Evolutionary conservation across 345 rosid species (phyloP).

Genomic region (Kernera saxatilis): DNA sequence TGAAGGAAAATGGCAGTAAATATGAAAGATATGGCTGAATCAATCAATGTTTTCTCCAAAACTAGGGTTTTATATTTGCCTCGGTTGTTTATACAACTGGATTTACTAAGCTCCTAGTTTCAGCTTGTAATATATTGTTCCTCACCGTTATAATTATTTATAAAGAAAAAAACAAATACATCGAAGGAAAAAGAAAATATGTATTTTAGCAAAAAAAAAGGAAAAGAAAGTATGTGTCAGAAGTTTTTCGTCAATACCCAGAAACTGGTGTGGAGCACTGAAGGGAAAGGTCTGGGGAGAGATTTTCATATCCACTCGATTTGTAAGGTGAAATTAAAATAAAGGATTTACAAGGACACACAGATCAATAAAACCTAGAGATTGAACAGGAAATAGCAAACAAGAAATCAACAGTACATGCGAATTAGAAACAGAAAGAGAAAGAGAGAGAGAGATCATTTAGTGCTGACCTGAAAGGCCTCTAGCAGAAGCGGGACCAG

Average conservation of each 20-base stretch:
- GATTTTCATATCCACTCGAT: background rate
- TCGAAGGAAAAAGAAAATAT: background rate
- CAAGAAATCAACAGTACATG: conserved; percentile 2
- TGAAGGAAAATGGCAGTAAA: background rate
- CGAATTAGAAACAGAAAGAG: background rate
- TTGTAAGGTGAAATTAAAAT: conserved; percentile 15
- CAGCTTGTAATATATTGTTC: background rate
- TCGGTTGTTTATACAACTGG: background rate
- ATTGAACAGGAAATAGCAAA: background rate
- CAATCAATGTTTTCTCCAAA: background rate
- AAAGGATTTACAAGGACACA: conserved; percentile 16
- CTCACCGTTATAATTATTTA: background rate
- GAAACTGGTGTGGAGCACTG: background rate
- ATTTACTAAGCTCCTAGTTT: background rate
- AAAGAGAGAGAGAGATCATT: background rate
- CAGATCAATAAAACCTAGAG: conserved; percentile 6
- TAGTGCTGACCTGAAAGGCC: conserved; percentile 44
- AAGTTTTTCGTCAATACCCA: background rate
- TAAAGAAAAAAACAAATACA: background rate
- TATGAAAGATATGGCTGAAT: background rate
- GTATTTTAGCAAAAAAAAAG: background rate
- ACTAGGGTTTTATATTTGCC: conserved; percentile 11
- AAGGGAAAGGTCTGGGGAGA: conserved; percentile 9
- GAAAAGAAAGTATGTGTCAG: background rate
- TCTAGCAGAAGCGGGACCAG: conserved; percentile 40